These are phyloP conservation scores for Sechiopsis laciniata DNA, from an alignment of 306 rosid genomes.

Conservation along the genomic window DNA sequence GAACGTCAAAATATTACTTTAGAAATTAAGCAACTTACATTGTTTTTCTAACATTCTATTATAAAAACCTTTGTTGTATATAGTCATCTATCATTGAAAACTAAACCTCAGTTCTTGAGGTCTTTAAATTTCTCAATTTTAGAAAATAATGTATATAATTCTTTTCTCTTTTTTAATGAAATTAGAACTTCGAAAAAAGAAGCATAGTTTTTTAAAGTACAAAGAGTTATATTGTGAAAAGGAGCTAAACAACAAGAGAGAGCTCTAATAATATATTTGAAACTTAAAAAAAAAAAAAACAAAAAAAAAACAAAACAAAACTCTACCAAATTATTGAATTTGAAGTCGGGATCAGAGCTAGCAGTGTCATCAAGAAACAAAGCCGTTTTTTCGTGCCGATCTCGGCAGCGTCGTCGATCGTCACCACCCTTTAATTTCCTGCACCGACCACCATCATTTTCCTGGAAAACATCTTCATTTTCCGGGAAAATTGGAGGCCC, in stretches of 20 bases:
- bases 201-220: background rate
- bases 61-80: background rate
- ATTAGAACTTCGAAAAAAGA: background rate
- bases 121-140: background rate
- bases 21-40: background rate
- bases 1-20: background rate
- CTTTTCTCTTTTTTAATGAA: background rate
- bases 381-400: slow-evolving; percentile 24
- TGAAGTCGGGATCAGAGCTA: slow-evolving; percentile 51
- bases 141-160: background rate
- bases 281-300: slow-evolving; percentile 11
- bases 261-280: background rate
- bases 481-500: slow-evolving; percentile 71
- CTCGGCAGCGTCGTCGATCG: slow-evolving; percentile 26
- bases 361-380: slow-evolving; percentile 82
- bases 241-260: background rate
- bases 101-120: background rate
- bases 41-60: background rate
- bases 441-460: slow-evolving; percentile 8
- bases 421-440: slow-evolving; percentile 36
- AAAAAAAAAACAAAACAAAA: background rate
- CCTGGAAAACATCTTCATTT: slow-evolving; percentile 35
- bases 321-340: slow-evolving; percentile 41
- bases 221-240: no score
- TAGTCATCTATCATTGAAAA: background rate